Conservation (phyloP, 768 basidiomycete genomes). For the Mycena rebaudengoi region DNA sequence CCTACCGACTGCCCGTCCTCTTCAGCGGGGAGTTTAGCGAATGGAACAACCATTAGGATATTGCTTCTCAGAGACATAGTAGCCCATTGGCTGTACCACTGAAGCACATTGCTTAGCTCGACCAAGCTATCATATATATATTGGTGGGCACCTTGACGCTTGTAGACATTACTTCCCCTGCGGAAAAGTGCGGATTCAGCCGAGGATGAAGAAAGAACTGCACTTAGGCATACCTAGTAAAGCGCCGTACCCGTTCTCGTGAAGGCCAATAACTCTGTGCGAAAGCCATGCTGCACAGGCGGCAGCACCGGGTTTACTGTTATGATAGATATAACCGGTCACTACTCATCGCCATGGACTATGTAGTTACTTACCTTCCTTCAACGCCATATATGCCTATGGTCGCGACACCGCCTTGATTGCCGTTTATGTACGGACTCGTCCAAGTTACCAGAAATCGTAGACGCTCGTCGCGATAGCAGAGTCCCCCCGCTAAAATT, state of each 20-base stretch:
- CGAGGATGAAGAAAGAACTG: neutral
- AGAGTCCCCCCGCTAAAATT: conserved; percentile 51
- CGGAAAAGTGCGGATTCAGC: too few species aligned
- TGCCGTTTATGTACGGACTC: conserved; percentile 38
- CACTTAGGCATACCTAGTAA: conserved; percentile 49
- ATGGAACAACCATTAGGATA: too few species aligned
- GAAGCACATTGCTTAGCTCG: too few species aligned
- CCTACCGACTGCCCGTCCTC: too few species aligned
- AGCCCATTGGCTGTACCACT: too few species aligned
- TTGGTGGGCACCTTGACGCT: too few species aligned
- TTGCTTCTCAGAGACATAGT: too few species aligned
- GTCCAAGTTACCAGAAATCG: conserved; percentile 48
- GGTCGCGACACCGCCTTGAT: conserved; percentile 34
- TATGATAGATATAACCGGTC: neutral
- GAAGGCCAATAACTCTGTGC: conserved; percentile 50
- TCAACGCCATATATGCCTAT: conserved; percentile 58
- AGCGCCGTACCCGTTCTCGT: conserved; percentile 46
- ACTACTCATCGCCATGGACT: neutral
- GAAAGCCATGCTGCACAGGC: conserved; percentile 46
- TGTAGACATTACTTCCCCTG: too few species aligned
- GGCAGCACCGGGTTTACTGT: conserved; percentile 57
- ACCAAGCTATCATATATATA: too few species aligned
- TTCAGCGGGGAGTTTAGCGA: too few species aligned
- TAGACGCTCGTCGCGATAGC: conserved; percentile 49
- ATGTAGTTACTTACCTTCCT: conserved; percentile 48